These are phyloP conservation scores for Fusarium tanahbumbuense DNA, from an alignment of 2,329 filamentous ascomycete species.

Conservation along the genomic window DNA sequence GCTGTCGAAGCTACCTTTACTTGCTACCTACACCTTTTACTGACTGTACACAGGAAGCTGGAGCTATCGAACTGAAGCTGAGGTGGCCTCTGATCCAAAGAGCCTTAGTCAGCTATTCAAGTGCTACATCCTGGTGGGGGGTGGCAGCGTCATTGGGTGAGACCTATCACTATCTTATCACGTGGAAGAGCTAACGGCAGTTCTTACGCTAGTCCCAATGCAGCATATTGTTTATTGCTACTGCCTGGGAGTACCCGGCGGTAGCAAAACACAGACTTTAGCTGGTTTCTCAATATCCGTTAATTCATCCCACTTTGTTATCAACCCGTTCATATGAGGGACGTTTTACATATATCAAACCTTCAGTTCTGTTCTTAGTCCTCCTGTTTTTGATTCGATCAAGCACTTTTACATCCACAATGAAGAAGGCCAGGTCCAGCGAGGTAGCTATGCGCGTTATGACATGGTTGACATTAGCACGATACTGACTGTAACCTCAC, in stretches of 20 bases:
- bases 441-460: slow-evolving; percentile 46
- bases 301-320: slow-evolving; percentile 30
- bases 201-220: slow-evolving; percentile 39
- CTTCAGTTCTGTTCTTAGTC: not conserved
- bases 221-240: slow-evolving; percentile 49
- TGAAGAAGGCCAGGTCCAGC: slow-evolving; percentile 44
- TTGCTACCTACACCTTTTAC: slow-evolving; percentile 10
- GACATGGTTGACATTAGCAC: slow-evolving; percentile 36
- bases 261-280: slow-evolving; percentile 45
- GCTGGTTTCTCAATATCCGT: not conserved
- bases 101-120: slow-evolving; percentile 41
- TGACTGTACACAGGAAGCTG: slow-evolving; percentile 15
- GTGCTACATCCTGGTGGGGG: not conserved
- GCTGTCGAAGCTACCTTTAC: slow-evolving; percentile 27
- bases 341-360: slow-evolving; percentile 4
- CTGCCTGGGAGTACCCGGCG: slow-evolving; percentile 1
- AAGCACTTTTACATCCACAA: slow-evolving; percentile 25
- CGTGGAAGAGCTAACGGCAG: slow-evolving; percentile 12
- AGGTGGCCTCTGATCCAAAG: slow-evolving; percentile 50
- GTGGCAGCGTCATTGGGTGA: slow-evolving; percentile 14
- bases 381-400: not conserved
- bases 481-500: slow-evolving; percentile 33
- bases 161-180: not conserved
- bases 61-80: slow-evolving; percentile 48
- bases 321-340: slow-evolving; percentile 7